Conservation (phyloP, 2,329 filamentous ascomycete genomes). For the Chalaropsis thielavioides region DNA sequence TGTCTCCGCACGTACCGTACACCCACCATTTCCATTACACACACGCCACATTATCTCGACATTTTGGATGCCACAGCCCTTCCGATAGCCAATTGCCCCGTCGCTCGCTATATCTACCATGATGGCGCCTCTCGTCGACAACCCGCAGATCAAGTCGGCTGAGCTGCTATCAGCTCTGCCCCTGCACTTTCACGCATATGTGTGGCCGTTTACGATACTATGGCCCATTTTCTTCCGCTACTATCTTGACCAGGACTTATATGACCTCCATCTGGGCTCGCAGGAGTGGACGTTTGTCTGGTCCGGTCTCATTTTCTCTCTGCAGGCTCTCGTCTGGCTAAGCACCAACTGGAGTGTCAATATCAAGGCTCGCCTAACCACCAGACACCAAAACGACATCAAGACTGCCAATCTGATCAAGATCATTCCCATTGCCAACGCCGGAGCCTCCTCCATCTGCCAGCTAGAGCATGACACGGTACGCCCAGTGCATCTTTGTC, state of each 20-base stretch:
- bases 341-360: conserved; percentile 97
- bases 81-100: background rate
- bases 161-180: conserved; percentile 79
- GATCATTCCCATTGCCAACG: conserved; percentile 78
- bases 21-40: background rate
- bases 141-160: conserved; percentile 73
- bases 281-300: conserved; percentile 98
- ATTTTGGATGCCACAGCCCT: background rate
- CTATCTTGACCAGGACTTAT: conserved; percentile 70
- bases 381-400: conserved; percentile 53
- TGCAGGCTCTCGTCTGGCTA: conserved; percentile 82
- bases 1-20: background rate
- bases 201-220: conserved; percentile 82
- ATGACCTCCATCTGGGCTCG: conserved; percentile 82
- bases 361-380: conserved; percentile 67
- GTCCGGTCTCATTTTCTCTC: conserved; percentile 71
- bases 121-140: conserved; percentile 78
- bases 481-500: conserved; percentile 16
- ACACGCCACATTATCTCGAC: background rate
- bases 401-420: conserved; percentile 76
- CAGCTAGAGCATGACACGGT: conserved; percentile 60
- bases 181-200: conserved; percentile 66
- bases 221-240: conserved; percentile 87
- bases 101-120: background rate
- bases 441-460: conserved; percentile 80